phyloP scores from a whole-genome alignment of 495 filamentous ascomycete genomes.

The Apiosordaria backusii region DNA sequence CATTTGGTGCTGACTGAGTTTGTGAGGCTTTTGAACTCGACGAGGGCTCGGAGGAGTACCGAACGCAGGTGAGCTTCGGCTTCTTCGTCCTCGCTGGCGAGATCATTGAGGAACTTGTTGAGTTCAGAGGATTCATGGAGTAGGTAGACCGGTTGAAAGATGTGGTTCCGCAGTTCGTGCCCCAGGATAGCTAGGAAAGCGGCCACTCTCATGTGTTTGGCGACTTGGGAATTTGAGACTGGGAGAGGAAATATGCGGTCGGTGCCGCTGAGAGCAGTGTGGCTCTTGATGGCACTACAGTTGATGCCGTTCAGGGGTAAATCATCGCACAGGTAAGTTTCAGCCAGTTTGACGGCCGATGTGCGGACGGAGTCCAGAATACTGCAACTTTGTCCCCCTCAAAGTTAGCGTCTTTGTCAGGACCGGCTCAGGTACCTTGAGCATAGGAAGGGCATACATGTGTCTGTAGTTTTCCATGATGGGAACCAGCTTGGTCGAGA shows the following conservation, averaged over 20 bases:
- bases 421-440: not conserved
- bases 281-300: slow-evolving; percentile 11
- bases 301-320: not conserved
- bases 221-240: slow-evolving; percentile 13
- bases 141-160: slow-evolving; percentile 27
- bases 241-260: slow-evolving; percentile 17
- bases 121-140: slow-evolving; percentile 8
- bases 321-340: not conserved
- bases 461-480: not conserved
- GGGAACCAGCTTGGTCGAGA: not conserved
- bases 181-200: slow-evolving; percentile 19
- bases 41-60: slow-evolving; percentile 12
- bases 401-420: not conserved
- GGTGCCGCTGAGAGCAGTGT: not conserved
- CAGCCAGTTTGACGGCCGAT: slow-evolving; percentile 10
- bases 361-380: slow-evolving; percentile 9
- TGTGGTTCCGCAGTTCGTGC: slow-evolving; percentile 2
- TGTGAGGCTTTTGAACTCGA: not conserved
- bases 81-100: slow-evolving; percentile 7
- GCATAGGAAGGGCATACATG: not conserved
- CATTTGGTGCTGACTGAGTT: not conserved
- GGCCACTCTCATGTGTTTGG: slow-evolving; percentile 27
- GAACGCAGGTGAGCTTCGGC: slow-evolving; percentile 24
- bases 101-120: slow-evolving; percentile 5
- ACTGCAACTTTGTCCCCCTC: not conserved